Conservation (phyloP, 2,329 filamentous ascomycete species). For the Ophiostoma sp. region DNA sequence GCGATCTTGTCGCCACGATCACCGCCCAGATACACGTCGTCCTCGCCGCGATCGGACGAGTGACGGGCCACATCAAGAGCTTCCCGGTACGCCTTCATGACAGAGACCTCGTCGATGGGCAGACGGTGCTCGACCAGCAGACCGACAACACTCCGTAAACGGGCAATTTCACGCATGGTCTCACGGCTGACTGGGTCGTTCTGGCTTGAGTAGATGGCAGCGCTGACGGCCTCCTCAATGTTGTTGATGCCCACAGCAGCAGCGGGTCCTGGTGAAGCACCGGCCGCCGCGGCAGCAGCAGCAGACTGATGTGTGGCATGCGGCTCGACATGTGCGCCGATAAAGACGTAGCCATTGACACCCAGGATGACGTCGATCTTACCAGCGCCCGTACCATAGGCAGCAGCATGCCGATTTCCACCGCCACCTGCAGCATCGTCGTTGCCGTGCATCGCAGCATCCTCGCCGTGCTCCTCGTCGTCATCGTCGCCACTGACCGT, state of each 20-base stretch:
- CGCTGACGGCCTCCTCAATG: conserved; percentile 82
- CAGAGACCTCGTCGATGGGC: conserved; percentile 85
- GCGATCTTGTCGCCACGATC: conserved; percentile 55
- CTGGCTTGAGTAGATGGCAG: conserved; percentile 89
- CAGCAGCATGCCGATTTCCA: conserved; percentile 10
- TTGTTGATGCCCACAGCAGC: conserved; percentile 64
- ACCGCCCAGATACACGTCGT: conserved; percentile 61
- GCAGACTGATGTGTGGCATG: conserved; percentile 42
- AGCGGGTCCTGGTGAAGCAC: conserved; percentile 49
- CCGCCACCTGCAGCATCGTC: not conserved
- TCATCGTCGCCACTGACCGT: conserved; percentile 60
- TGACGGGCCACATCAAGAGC: conserved; percentile 72
- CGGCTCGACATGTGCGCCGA: conserved; percentile 51
- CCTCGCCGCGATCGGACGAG: conserved; percentile 52
- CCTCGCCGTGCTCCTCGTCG: conserved; percentile 68
- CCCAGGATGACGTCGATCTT: conserved; percentile 85
- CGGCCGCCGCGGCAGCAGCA: conserved; percentile 51
- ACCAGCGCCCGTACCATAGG: conserved; percentile 46
- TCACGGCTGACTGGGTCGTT: conserved; percentile 79
- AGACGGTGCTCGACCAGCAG: conserved; percentile 80
- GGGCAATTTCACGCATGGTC: conserved; percentile 84
- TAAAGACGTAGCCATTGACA: conserved; percentile 93
- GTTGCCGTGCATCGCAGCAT: conserved; percentile 69
- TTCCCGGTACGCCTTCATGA: conserved; percentile 78
- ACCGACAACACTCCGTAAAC: conserved; percentile 77